These are phyloP conservation scores for Rhazya stricta DNA, from an alignment of 257 asterid species.

Conservation along the genomic window DNA sequence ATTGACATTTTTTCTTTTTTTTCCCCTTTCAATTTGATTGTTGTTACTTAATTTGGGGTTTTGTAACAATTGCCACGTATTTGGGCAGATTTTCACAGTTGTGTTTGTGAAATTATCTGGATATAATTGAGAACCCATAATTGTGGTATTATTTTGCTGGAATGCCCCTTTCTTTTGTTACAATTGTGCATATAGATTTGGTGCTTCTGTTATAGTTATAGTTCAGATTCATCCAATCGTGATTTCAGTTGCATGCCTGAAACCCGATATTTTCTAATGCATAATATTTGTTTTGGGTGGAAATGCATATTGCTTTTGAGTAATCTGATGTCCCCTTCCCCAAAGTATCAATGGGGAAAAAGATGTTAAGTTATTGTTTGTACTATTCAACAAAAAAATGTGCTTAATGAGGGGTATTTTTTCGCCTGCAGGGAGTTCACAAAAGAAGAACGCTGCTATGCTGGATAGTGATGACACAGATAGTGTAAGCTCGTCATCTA, in stretches of 20 bases:
- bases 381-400: not conserved
- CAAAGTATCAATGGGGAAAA: not conserved
- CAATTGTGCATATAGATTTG: not conserved
- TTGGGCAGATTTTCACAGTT: not conserved
- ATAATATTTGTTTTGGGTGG: not conserved
- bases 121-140: not conserved
- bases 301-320: not conserved
- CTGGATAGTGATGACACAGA: constrained; percentile 83
- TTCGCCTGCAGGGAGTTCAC: constrained; percentile 55
- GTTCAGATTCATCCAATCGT: no score
- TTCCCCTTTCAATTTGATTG: not conserved
- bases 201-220: not conserved
- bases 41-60: not conserved
- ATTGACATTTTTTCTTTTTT: not conserved
- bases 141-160: not conserved
- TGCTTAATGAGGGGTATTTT: not conserved
- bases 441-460: constrained; percentile 65
- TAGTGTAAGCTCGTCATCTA: constrained; percentile 67
- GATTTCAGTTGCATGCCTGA: not conserved
- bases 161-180: not conserved
- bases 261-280: not conserved
- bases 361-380: not conserved
- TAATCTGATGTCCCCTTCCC: not conserved
- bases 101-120: not conserved
- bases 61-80: not conserved